phyloP scores from a whole-genome alignment of 177 flowering plant species.

The Vitis hybrid region DNA sequence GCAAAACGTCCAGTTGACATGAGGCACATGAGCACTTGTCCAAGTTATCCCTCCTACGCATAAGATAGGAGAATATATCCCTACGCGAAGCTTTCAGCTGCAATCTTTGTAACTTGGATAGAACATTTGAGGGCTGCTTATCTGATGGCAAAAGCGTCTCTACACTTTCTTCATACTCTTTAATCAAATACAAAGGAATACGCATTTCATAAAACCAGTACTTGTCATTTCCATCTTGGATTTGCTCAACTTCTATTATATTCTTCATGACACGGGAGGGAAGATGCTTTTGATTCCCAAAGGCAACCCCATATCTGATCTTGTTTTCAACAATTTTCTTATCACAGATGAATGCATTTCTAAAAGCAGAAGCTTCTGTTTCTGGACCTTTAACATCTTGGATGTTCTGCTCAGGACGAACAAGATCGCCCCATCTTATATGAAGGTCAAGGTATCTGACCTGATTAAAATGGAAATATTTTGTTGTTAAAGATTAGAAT shows the following conservation, averaged over 20 bases:
- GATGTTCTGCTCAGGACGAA: slow-evolving; percentile 68
- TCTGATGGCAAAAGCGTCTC: slow-evolving; percentile 20
- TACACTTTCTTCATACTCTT: slow-evolving; percentile 64
- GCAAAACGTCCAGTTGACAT: slow-evolving; percentile 60
- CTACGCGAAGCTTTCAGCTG: slow-evolving; percentile 54
- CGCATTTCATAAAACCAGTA: slow-evolving; percentile 81
- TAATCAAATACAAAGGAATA: slow-evolving; percentile 82
- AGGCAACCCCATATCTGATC: slow-evolving; percentile 63
- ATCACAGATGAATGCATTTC: slow-evolving; percentile 75
- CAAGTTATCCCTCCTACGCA: slow-evolving; percentile 49
- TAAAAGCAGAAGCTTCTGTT: slow-evolving; percentile 74
- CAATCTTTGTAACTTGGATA: slow-evolving; percentile 48
- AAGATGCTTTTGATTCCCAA: slow-evolving; percentile 81
- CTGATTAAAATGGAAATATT: slow-evolving; percentile 44
- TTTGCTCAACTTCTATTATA: slow-evolving; percentile 54
- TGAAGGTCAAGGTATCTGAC: slow-evolving; percentile 82
- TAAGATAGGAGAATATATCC: slow-evolving; percentile 65
- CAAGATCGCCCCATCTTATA: slow-evolving; percentile 86
- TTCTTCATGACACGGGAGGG: slow-evolving; percentile 90
- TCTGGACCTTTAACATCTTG: slow-evolving; percentile 79
- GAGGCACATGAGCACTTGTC: slow-evolving; percentile 58
- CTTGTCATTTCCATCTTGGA: slow-evolving; percentile 57
- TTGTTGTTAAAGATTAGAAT: not conserved
- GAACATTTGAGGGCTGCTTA: slow-evolving; percentile 19
- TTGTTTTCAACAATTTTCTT: slow-evolving; percentile 57